Base-by-base conservation (phyloP, 345 rosid species). In the Lepidium africanum region DNA sequence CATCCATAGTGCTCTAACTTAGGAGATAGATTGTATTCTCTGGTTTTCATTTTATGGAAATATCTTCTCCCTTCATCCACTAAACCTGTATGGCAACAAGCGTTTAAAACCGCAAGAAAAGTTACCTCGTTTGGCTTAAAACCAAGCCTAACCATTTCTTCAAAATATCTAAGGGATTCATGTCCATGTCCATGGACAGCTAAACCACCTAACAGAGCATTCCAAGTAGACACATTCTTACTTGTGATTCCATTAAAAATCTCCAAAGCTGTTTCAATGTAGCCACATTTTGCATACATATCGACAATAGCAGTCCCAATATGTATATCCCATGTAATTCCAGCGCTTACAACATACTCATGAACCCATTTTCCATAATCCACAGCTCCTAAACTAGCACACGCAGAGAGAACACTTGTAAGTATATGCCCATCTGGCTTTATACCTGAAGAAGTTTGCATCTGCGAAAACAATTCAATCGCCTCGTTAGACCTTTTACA, bases 301-400 rank as follows among this genome's bases (percentile, higher is more conserved):
- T 77, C 83, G 6, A 82, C 69, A 15, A 82, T 16, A 12, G 80
- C 78, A 3, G 81, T 79, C 45, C 81, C 81, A 21, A 79, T 60
- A 55, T 77, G 80, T 2, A 52, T 65, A 56, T 79, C 85, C 83
- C 83, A 72, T 66, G 69, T 42, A 5, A 77, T 75, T 9, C 70
- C 80, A 59, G 52, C 37, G 4, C 30, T 35, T 32, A 71, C 57
- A 16, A 82, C 60, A 67, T 79, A 79, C 70, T 79, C 80, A 53
- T 79, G 85, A 41, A 82, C 77, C 85, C 78, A 77, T 75, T 70
- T 79, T 17, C 85, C 83, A 54, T 67, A 77, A 58, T 82, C 85
- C 59, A 82, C 80, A 74, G 71, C 81, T 52, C 85, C 85, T 59
- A 75, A 72, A 21, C 57, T 62, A 17, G 85, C 81, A 79, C 85